Conservation (phyloP, 2,329 filamentous ascomycete species). For the Botrytis hyacinthi region DNA sequence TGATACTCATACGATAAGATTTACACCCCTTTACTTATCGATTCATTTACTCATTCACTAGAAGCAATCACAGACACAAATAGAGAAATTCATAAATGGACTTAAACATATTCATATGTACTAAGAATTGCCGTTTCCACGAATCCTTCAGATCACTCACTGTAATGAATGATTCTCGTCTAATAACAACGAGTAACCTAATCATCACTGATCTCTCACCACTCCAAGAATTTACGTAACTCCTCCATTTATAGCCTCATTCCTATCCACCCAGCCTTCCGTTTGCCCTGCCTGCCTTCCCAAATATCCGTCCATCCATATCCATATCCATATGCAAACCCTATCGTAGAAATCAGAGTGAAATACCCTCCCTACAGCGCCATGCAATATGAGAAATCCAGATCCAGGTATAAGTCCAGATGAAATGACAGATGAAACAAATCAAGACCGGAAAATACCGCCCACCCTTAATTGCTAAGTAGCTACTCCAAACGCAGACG, state of each 20-base stretch:
- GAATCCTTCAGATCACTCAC: not conserved
- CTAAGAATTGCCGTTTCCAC: slow-evolving; percentile 1
- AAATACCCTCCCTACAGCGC: slow-evolving; percentile 8
- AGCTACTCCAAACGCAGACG: slow-evolving; percentile 15
- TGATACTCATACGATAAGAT: not conserved
- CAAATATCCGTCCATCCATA: not conserved
- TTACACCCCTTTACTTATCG: not conserved
- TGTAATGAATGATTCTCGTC: not conserved
- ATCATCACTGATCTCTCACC: not conserved
- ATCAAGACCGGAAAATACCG: not conserved
- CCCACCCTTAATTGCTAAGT: not conserved
- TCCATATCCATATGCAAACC: slow-evolving; percentile 11
- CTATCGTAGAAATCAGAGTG: not conserved
- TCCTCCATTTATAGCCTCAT: not conserved
- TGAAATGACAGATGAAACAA: slow-evolving; percentile 1
- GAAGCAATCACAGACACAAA: not conserved
- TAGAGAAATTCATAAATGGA: not conserved
- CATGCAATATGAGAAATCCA: slow-evolving; percentile 1
- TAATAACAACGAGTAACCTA: not conserved
- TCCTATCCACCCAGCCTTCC: not conserved
- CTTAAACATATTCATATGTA: not conserved
- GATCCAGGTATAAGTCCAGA: slow-evolving; percentile 9
- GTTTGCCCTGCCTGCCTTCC: not conserved
- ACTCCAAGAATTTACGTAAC: not conserved
- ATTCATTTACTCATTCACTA: not conserved